Base-by-base conservation (phyloP, 768 basidiomycete genomes). In the Mycena crocata region DNA sequence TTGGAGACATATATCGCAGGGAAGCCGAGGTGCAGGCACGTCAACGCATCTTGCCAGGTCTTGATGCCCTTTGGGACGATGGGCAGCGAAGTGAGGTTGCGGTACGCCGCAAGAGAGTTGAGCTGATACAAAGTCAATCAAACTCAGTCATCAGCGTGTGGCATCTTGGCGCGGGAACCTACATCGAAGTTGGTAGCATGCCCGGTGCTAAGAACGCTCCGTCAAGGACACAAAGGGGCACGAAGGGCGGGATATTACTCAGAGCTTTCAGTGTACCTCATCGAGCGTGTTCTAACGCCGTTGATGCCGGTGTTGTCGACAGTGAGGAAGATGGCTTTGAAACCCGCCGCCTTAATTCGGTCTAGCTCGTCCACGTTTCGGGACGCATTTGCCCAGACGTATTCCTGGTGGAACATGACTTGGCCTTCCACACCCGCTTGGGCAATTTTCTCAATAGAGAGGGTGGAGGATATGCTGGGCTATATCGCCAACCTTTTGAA, bases 1-100 rank as follows among this genome's bases (percentile, higher is more conserved):
- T 83, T 83, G 1, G 79, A 80, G 6, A 84, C 66, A 23, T 82
- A 80, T 12, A 83, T 77, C 1, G 80, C 82, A 28, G 77, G 76
- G 50, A 77, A 79, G 9, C 82, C 82, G 51, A 81, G 71, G 34
- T 82, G 71, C 13, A 79, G 67, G 5, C 81, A 78, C 9, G 74
- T 66, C 26, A 73, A 71, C 8, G 79, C 80, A 64, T 81, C 80
- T 51, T 74, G 70, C 32, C 71, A 69, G 15, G 73, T 76, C 52
- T 76, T 75, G 52, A 78, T 74, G 26, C 77, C 77, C 46, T 76
- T 76, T 21, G 75, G 74, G 37, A 76, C 73, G 56, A 77, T 66
- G 8, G 73, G 71, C 39, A 76, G 72, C n/a, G 69, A 66, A 5
- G 75, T 77, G 39, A 78, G 66, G 51, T 75, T 74, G 64, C 67